Evolutionary conservation across 208 protist genomes (phyloP).

Genomic region (Trypanosoma platydactyli): DNA sequence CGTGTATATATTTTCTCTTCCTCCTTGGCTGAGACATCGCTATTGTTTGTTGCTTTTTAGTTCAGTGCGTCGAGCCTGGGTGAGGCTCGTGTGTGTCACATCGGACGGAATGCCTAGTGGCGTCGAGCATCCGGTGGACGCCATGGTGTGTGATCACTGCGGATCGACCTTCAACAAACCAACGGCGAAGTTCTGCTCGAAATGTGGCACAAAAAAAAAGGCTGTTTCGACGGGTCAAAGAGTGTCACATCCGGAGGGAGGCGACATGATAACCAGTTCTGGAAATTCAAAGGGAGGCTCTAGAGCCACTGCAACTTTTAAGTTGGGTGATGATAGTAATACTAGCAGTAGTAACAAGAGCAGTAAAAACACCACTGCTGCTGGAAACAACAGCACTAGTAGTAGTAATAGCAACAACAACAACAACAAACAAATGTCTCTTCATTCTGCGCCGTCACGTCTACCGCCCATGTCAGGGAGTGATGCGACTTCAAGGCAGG

Average conservation of each 20-base stretch:
- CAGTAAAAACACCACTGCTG: not conserved
- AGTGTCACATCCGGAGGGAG: not conserved
- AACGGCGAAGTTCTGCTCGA: constrained; percentile 82
- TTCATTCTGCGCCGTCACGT: not conserved
- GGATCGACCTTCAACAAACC: constrained; percentile 61
- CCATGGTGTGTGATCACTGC: constrained; percentile 50
- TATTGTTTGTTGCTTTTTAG: constrained; percentile 9
- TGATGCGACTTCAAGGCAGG: constrained; percentile 6
- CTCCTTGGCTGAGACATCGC: not conserved
- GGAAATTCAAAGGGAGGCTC: not conserved
- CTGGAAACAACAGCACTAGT: not conserved
- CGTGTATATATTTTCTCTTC: not conserved
- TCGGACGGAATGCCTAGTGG: not conserved
- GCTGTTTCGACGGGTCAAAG: not conserved
- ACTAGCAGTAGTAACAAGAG: not conserved
- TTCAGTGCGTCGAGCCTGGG: too few relatives aligned
- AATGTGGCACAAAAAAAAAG: constrained; percentile 69
- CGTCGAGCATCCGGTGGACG: not conserved
- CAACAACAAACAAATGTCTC: not conserved
- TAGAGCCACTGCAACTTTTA: constrained; percentile 3
- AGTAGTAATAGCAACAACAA: not conserved
- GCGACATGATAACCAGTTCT: not conserved
- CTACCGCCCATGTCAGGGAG: constrained; percentile 4
- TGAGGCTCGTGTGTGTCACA: not conserved
- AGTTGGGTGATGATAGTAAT: not conserved